phyloP scores from a whole-genome alignment of 371 early-diverging fungal genomes.

The Dentiscutata heterogama region DNA sequence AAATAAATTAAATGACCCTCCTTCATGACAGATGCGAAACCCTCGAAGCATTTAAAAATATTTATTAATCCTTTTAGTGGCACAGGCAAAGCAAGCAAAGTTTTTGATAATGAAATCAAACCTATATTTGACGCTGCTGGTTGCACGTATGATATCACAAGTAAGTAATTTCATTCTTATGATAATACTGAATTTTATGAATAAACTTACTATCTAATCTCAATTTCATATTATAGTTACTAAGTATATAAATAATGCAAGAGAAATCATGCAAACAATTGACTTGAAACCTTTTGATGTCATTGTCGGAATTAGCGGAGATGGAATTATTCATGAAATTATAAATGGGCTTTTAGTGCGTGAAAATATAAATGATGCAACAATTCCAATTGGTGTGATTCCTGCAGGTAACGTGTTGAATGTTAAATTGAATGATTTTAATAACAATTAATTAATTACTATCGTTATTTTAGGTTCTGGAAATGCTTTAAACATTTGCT shows the following conservation, averaged over 20 bases:
- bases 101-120: constrained; percentile 66
- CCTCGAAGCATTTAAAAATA: constrained; percentile 61
- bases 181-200: background rate
- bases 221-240: constrained; percentile 60
- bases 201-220: background rate
- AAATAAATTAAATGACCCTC: background rate
- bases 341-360: constrained; percentile 79
- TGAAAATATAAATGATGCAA: constrained; percentile 67
- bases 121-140: constrained; percentile 77
- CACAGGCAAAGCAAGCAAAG: constrained; percentile 68
- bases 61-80: constrained; percentile 85
- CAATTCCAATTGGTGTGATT: constrained; percentile 72
- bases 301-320: constrained; percentile 79
- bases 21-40: constrained; percentile 49
- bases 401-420: constrained; percentile 58
- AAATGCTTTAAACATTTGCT: constrained; percentile 65
- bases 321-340: constrained; percentile 84
- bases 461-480: constrained; percentile 55
- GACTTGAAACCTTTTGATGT: constrained; percentile 67
- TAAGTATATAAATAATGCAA: constrained; percentile 70
- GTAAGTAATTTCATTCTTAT: constrained; percentile 52
- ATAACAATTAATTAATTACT: background rate
- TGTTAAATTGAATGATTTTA: too few relatives aligned
- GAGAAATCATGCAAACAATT: constrained; percentile 68
- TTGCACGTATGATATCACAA: constrained; percentile 64